Base-by-base conservation (phyloP, 2,329 filamentous ascomycete genomes). In the Colletotrichum cereale region DNA sequence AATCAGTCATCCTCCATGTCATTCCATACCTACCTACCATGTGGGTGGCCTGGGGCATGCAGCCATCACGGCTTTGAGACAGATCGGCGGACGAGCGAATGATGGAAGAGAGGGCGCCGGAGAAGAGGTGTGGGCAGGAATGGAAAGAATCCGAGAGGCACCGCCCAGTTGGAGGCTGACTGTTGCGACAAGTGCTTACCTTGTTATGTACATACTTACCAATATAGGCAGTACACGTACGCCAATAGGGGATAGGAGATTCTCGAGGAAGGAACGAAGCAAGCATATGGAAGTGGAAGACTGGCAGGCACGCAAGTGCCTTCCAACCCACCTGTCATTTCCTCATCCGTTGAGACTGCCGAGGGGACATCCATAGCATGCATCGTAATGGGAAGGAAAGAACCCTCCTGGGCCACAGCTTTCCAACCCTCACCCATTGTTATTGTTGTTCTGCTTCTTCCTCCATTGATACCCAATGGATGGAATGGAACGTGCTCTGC, bases 111-210 rank as follows among this genome's bases (percentile, higher is more conserved):
- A 36, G 31, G 31, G 29, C 7, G 50, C 24, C 55, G 26, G 34
- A 53, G 29, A 53, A 29, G 57, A 53, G 42, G 42, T 40, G 57
- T 42, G 61, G 58, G 65, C 18, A 63, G 48, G 38, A 53, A 44
- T 48, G 61, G 60, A 62, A 62, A 36, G 44, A 50, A 62, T 8
- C 60, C 60, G 60, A 62, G 44, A 62, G 60, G 60, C 42, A 62
- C 60, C 24, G 40, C 60, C 18, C 31, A 42, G n/a, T 31, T 57
- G 42, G 55, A 55, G 36, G 42, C 57, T 62, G 58, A 64, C 31
- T 36, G 24, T 61, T 44, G 42, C 18, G 21, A 48, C 65, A 55
- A 52, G 26, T 53, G 44, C 62, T n/a, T 42, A 47, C 12, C 29
- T 2, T 2, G 14, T 40, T 16, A 18, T 7, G 8, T 40, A 5